These are phyloP conservation scores for Linanthus parryae DNA, from an alignment of 148 eudicot species.

Conservation along the genomic window DNA sequence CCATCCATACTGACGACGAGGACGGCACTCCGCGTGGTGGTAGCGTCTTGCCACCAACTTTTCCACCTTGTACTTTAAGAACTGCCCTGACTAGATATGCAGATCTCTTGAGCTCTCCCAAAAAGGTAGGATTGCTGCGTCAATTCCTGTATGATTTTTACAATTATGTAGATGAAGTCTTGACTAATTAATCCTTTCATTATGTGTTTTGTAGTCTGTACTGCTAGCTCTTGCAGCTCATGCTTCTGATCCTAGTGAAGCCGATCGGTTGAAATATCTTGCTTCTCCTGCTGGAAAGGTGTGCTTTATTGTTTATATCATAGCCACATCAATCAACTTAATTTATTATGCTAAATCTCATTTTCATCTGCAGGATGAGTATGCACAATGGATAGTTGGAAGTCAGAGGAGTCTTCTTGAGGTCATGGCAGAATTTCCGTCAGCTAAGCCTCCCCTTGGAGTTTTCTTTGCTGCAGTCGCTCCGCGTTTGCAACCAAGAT, in stretches of 20 bases:
- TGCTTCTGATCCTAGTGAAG: conserved; percentile 83
- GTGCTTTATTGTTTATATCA: not conserved
- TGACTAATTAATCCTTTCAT: conserved; percentile 4
- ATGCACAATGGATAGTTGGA: conserved; percentile 71
- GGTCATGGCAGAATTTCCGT: conserved; percentile 81
- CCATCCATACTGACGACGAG: conserved; percentile 72
- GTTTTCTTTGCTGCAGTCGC: conserved; percentile 95
- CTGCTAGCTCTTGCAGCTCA: conserved; percentile 87
- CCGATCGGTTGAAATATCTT: conserved; percentile 75
- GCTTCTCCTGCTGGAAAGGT: conserved; percentile 99
- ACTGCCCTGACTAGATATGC: conserved; percentile 75
- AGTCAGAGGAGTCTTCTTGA: conserved; percentile 94
- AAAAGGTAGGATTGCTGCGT: conserved; percentile 45
- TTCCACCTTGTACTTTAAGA: conserved; percentile 85
- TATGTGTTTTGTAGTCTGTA: conserved; percentile 46
- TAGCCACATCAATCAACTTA: not conserved
- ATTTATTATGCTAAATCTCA: not conserved
- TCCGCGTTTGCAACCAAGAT: conserved; percentile 90
- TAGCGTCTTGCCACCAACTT: conserved; percentile 66
- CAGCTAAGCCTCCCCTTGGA: conserved; percentile 89
- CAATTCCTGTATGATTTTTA: not conserved
- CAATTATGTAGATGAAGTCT: not conserved
- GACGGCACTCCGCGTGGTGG: conserved; percentile 67
- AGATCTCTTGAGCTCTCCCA: conserved; percentile 77
- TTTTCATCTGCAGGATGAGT: conserved; percentile 65